phyloP scores from a whole-genome alignment of 2,329 filamentous ascomycete genomes.

The Colletotrichum horii region DNA sequence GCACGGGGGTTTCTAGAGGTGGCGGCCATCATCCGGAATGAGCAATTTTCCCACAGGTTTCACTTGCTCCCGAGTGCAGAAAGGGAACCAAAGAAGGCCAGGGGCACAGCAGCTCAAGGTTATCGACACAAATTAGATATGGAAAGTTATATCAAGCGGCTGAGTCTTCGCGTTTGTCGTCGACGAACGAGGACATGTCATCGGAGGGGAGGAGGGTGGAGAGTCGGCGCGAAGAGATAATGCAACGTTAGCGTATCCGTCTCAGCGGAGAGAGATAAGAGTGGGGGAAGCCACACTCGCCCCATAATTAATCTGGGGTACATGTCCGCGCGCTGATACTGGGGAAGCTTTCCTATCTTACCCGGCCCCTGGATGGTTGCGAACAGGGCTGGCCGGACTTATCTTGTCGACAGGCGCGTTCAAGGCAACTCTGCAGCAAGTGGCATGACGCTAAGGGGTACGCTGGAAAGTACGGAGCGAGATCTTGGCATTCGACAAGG shows the following conservation, averaged over 20 bases:
- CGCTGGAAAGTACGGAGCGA: background rate
- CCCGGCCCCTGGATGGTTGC: background rate
- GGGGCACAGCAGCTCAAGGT: background rate
- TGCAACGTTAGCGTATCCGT: background rate
- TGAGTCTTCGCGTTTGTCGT: background rate
- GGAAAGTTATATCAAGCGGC: background rate
- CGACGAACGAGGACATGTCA: background rate
- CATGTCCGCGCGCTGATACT: background rate
- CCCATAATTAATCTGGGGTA: conserved; percentile 3
- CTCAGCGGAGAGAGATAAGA: background rate
- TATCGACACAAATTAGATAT: background rate
- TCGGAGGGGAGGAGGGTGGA: background rate
- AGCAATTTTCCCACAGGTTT: background rate
- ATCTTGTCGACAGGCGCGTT: background rate
- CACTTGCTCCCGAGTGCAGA: background rate
- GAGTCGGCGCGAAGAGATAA: background rate
- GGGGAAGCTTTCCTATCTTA: conserved; percentile 9
- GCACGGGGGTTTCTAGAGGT: background rate
- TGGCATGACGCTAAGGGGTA: background rate
- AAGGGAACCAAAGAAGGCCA: background rate
- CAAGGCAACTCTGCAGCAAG: background rate
- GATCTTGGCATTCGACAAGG: background rate
- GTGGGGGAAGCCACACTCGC: background rate
- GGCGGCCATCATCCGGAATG: background rate
- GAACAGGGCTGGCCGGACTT: background rate